Percentiles rank a stretch among this genome's conserved stretches.
phyloP scores from a whole-genome alignment of 768 basidiomycete species.

The Suillus brevipes region DNA sequence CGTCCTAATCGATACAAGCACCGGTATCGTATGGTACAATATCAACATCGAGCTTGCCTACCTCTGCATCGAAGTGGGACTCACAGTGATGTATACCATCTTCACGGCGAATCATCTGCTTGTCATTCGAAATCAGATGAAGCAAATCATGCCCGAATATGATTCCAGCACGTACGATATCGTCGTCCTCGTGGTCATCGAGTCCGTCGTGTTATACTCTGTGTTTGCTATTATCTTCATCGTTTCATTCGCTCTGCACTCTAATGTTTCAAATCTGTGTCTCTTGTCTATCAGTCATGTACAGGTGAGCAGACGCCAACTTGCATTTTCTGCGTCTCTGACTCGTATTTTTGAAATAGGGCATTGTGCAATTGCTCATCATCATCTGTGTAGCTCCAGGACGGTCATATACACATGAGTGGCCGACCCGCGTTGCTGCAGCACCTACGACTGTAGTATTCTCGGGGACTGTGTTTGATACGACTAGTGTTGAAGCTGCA shows the following conservation, averaged over 20 bases:
- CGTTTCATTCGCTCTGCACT: conserved; percentile 27
- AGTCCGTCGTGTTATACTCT: conserved; percentile 35
- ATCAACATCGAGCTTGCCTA: conserved; percentile 27
- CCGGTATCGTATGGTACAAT: conserved; percentile 22
- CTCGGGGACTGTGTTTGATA: background rate
- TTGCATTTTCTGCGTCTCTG: background rate
- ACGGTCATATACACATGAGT: conserved; percentile 15
- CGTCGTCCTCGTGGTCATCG: conserved; percentile 35
- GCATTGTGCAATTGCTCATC: conserved; percentile 36
- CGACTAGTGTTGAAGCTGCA: background rate
- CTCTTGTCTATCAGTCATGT: conserved; percentile 33
- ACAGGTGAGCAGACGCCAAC: conserved; percentile 21
- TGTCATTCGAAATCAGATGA: conserved; percentile 18
- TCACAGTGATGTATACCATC: conserved; percentile 32
- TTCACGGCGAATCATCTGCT: conserved; percentile 32
- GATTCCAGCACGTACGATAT: conserved; percentile 25
- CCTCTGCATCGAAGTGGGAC: conserved; percentile 29
- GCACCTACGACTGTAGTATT: background rate
- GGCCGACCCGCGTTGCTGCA: background rate
- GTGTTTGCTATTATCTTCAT: conserved; percentile 32
- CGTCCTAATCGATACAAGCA: conserved; percentile 16
- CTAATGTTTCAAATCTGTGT: conserved; percentile 30
- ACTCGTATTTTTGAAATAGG: conserved; percentile 18
- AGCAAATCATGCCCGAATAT: conserved; percentile 14
- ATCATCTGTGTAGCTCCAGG: conserved; percentile 37